These are phyloP conservation scores for Carex arenaria DNA, from an alignment of 202 grass and related monocot genomes.

Conservation along the genomic window DNA sequence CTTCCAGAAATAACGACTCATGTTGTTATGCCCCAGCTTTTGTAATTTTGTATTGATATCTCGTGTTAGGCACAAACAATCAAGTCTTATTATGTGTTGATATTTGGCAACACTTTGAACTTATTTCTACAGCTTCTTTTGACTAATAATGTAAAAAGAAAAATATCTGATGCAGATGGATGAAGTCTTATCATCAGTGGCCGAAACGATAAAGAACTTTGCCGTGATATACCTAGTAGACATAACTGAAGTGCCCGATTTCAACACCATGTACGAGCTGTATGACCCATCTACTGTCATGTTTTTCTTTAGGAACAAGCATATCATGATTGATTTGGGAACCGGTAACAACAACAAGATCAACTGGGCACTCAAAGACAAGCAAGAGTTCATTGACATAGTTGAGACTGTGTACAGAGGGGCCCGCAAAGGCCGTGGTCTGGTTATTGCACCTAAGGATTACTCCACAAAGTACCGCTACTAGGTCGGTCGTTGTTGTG, in stretches of 20 bases:
- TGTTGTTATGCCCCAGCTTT: neutral
- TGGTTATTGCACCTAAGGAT: constrained; percentile 68
- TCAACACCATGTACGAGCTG: constrained; percentile 81
- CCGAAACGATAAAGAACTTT: constrained; percentile 74
- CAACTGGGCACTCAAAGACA: constrained; percentile 77
- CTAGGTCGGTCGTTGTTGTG: neutral
- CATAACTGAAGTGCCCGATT: constrained; percentile 61
- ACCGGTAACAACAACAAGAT: constrained; percentile 87
- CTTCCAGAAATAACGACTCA: neutral
- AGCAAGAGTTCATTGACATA: constrained; percentile 76
- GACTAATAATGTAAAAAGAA: neutral
- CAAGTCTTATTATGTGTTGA: neutral
- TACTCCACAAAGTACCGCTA: constrained; percentile 84
- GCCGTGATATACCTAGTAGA: constrained; percentile 70
- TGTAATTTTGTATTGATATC: neutral
- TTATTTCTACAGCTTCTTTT: neutral
- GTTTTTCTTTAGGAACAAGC: constrained; percentile 85
- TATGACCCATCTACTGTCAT: constrained; percentile 71
- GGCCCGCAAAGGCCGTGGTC: constrained; percentile 58
- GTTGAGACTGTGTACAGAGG: constrained; percentile 70
- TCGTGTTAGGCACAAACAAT: neutral
- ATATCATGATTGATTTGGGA: constrained; percentile 82
- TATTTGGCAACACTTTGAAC: neutral
- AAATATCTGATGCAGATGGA: constrained; percentile 44
- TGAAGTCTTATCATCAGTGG: constrained; percentile 57